phyloP scores from a whole-genome alignment of 352 stramenopile species.

The Pythium brachiatum region DNA sequence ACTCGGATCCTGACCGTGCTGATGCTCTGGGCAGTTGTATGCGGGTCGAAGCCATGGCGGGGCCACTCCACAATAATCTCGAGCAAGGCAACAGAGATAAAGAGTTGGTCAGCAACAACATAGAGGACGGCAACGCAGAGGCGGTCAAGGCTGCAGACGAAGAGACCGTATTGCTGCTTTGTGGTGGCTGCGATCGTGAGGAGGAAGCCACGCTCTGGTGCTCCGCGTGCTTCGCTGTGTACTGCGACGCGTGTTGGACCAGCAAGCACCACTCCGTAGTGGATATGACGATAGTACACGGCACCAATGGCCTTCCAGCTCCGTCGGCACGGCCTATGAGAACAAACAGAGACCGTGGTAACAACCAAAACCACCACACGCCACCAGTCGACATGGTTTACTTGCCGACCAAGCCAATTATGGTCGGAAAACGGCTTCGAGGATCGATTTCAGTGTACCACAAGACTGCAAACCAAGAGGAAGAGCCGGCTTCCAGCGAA shows the following conservation, averaged over 20 bases:
- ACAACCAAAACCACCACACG: slow-evolving; percentile 12
- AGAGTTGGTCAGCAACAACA: neutral
- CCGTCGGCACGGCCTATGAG: slow-evolving; percentile 33
- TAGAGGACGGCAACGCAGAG: neutral
- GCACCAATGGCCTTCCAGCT: slow-evolving; percentile 4
- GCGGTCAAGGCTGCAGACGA: neutral
- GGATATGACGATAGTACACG: slow-evolving; percentile 28
- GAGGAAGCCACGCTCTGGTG: slow-evolving; percentile 55
- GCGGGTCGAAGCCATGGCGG: slow-evolving; percentile 12
- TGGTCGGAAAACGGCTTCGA: slow-evolving; percentile 27
- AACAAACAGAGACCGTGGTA: neutral
- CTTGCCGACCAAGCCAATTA: slow-evolving; percentile 45
- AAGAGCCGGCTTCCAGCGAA: neutral
- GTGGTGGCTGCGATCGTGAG: slow-evolving; percentile 31
- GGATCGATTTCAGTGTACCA: slow-evolving; percentile 19
- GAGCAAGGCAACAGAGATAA: neutral
- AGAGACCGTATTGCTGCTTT: slow-evolving; percentile 36
- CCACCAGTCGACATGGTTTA: slow-evolving; percentile 55
- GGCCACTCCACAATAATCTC: neutral
- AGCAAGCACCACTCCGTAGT: slow-evolving; percentile 41
- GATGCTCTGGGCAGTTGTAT: slow-evolving; percentile 25
- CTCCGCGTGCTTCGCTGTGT: slow-evolving; percentile 58
- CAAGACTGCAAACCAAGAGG: slow-evolving; percentile 16
- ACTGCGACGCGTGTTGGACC: slow-evolving; percentile 52
- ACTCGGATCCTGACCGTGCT: slow-evolving; percentile 7